Conservation (phyloP, 768 basidiomycete species). For the Mycena capillaripes region DNA sequence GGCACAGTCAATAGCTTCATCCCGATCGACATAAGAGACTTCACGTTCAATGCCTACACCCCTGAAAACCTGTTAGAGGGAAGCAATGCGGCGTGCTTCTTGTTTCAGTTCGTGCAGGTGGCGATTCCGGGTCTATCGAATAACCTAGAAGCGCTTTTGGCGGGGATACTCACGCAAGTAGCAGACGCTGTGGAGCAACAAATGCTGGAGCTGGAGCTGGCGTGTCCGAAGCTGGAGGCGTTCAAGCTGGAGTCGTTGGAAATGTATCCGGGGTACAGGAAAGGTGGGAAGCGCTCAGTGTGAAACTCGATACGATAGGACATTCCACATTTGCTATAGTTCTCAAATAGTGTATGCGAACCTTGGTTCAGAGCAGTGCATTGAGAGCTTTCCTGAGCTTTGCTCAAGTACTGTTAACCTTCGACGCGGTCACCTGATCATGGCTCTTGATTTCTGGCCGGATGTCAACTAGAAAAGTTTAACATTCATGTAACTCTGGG, state of each 20-base stretch:
- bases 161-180: background rate
- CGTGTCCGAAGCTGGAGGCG: background rate
- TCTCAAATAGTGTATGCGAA: too few relatives aligned
- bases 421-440: too few relatives aligned
- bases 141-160: background rate
- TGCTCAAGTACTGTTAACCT: too few relatives aligned
- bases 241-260: background rate
- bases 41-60: background rate
- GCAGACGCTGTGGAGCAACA: background rate
- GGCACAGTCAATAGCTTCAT: background rate
- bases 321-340: too few relatives aligned
- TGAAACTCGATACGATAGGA: too few relatives aligned
- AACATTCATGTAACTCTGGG: too few relatives aligned
- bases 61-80: background rate
- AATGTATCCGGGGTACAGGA: conserved; percentile 16
- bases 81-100: conserved; percentile 4
- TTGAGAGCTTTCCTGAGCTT: too few relatives aligned
- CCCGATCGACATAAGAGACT: background rate
- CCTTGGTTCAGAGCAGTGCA: too few relatives aligned
- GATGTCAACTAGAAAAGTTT: too few relatives aligned
- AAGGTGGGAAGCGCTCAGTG: background rate
- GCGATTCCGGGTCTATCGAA: background rate
- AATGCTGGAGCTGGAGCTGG: too few relatives aligned
- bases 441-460: too few relatives aligned
- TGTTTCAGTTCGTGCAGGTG: conserved; percentile 5